Evolutionary conservation across 2,329 filamentous ascomycete species (phyloP).

Genomic region (Fusarium miscanthi): DNA sequence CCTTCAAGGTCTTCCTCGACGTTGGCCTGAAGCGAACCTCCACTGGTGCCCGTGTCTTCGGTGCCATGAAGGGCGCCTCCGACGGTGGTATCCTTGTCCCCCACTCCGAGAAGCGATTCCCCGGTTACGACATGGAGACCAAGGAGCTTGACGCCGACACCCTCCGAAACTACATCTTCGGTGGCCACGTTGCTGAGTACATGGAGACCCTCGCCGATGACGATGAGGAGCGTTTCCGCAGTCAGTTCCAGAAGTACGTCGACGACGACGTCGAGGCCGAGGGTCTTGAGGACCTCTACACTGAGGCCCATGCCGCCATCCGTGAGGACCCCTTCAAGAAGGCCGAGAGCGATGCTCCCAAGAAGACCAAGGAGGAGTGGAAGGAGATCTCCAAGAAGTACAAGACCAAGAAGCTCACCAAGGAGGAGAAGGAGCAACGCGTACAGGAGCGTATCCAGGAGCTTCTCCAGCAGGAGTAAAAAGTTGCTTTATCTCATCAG

Average conservation of each 20-base stretch:
- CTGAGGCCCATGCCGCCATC: slow-evolving; percentile 94
- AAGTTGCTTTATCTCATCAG: slow-evolving; percentile 39
- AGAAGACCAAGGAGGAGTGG: slow-evolving; percentile 98
- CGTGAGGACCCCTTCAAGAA: slow-evolving; percentile 99
- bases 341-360: slow-evolving; percentile 75
- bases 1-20: slow-evolving; percentile 99
- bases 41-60: slow-evolving; percentile 98
- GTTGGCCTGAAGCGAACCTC: slow-evolving; percentile 97
- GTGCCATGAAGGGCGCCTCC: slow-evolving; percentile 99
- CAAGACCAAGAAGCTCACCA: slow-evolving; percentile 79
- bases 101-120: slow-evolving; percentile 99
- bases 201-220: slow-evolving; percentile 99
- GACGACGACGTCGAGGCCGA: slow-evolving; percentile 97
- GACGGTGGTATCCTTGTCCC: slow-evolving; percentile 97
- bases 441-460: slow-evolving; percentile 93
- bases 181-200: slow-evolving; percentile 98
- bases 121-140: slow-evolving; percentile 94
- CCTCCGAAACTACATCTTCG: slow-evolving; percentile 99
- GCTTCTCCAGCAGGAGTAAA: slow-evolving; percentile 68
- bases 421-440: slow-evolving; percentile 83
- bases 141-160: slow-evolving; percentile 98
- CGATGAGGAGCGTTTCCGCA: slow-evolving; percentile 99
- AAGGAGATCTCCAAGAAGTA: slow-evolving; percentile 95
- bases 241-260: slow-evolving; percentile 97
- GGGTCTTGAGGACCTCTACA: slow-evolving; percentile 95